Evolutionary conservation across 2,329 filamentous ascomycete genomes (phyloP).

Genomic region (Fusarium caatingaense): DNA sequence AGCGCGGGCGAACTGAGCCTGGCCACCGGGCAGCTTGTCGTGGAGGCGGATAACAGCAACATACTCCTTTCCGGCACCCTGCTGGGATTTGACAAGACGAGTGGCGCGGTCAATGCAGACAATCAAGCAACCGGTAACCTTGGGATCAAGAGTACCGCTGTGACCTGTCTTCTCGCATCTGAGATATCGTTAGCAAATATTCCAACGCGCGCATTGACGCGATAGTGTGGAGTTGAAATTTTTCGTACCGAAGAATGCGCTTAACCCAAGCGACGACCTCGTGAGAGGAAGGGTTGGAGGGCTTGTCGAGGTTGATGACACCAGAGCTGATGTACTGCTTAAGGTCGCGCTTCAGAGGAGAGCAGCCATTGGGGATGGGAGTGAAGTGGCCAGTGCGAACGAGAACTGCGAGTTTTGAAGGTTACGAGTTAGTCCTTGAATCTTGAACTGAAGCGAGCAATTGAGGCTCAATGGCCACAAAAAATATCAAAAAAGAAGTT

Average conservation of each 20-base stretch:
- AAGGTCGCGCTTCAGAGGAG: constrained; percentile 91
- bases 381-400: constrained; percentile 97
- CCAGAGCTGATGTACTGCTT: constrained; percentile 97
- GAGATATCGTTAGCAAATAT: constrained; percentile 18
- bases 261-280: constrained; percentile 99
- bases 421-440: constrained; percentile 32
- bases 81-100: constrained; percentile 97
- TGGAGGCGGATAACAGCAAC: constrained; percentile 95
- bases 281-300: constrained; percentile 96
- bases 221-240: constrained; percentile 3
- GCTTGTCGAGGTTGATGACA: constrained; percentile 90
- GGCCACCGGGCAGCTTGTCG: constrained; percentile 92
- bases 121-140: constrained; percentile 95
- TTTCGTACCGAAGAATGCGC: constrained; percentile 84
- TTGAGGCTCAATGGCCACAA: constrained; percentile 5
- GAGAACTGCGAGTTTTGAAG: constrained; percentile 69
- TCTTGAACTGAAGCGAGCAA: constrained; percentile 2
- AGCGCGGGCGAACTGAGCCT: constrained; percentile 91
- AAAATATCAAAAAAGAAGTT: constrained; percentile 2
- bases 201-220: constrained; percentile 26
- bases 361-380: constrained; percentile 92
- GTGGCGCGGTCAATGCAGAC: constrained; percentile 97
- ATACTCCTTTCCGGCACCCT: constrained; percentile 99
- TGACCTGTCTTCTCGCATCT: constrained; percentile 91
- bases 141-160: constrained; percentile 97